A percentile compares a stretch with the other conserved stretches of the same genome.
Conservation (phyloP, 2,329 filamentous ascomycete genomes). For the Beauveria varroae region DNA sequence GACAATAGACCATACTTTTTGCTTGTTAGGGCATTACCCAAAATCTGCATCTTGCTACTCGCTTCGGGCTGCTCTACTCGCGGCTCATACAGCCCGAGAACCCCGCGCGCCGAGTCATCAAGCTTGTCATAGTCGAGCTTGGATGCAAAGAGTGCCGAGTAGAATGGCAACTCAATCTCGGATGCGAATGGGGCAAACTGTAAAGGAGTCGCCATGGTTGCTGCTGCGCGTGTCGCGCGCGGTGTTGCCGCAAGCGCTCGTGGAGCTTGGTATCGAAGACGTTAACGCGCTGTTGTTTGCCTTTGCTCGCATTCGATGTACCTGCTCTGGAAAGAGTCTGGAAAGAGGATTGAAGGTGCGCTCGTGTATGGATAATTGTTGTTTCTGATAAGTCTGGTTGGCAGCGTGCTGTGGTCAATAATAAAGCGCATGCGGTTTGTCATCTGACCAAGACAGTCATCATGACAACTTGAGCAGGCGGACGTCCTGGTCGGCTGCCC, state of each 20-base stretch:
- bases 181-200: constrained; percentile 86
- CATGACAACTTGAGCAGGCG: constrained; percentile 11
- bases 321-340: too few species aligned
- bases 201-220: constrained; percentile 43
- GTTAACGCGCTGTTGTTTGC: neutral
- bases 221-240: neutral
- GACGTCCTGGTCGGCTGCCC: constrained; percentile 16
- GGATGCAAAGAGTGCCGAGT: constrained; percentile 79
- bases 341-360: neutral
- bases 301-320: neutral
- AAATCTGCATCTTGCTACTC: constrained; percentile 84
- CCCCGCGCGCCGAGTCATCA: constrained; percentile 80
- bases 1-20: constrained; percentile 56
- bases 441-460: constrained; percentile 16
- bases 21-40: constrained; percentile 76
- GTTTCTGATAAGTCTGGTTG: neutral
- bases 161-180: constrained; percentile 93
- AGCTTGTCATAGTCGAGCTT: constrained; percentile 98
- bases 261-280: neutral
- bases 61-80: constrained; percentile 64
- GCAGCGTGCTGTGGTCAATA: neutral
- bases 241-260: neutral
- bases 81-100: constrained; percentile 85
- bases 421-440: constrained; percentile 11
- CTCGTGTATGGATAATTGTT: neutral